Conservation (phyloP, 805 yeast species). For the Candida germanica region DNA sequence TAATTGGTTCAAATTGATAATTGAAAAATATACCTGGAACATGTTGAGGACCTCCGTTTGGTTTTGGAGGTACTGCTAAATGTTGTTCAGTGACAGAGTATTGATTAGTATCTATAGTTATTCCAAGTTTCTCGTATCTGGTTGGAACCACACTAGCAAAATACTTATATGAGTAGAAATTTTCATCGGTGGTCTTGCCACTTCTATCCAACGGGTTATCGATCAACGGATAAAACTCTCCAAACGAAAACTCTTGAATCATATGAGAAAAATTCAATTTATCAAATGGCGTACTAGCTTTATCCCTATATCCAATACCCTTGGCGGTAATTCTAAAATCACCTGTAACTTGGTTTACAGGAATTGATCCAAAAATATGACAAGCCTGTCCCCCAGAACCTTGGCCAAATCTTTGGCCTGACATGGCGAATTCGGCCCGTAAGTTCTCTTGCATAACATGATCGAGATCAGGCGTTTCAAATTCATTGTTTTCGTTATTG, state of each 20-base stretch:
- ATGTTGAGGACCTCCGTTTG: constrained; percentile 17
- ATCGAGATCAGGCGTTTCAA: constrained; percentile 62
- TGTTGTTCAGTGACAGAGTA: constrained; percentile 66
- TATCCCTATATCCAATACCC: constrained; percentile 60
- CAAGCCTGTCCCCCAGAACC: constrained; percentile 67
- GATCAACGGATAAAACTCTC: constrained; percentile 82
- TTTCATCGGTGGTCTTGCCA: constrained; percentile 51
- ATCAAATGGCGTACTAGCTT: constrained; percentile 45
- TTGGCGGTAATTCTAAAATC: constrained; percentile 80
- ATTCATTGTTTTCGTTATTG: constrained; percentile 42
- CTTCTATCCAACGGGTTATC: constrained; percentile 86
- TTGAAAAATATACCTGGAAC: constrained; percentile 79
- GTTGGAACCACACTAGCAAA: constrained; percentile 83
- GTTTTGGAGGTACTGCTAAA: constrained; percentile 14
- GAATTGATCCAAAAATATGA: constrained; percentile 76
- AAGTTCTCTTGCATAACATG: constrained; percentile 63
- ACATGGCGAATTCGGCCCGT: constrained; percentile 56
- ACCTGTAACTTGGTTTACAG: constrained; percentile 83
- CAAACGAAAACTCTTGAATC: constrained; percentile 85
- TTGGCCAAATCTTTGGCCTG: constrained; percentile 42
- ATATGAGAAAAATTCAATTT: constrained; percentile 77
- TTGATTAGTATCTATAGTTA: constrained; percentile 75
- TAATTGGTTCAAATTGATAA: constrained; percentile 87
- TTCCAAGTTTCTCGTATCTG: constrained; percentile 64
- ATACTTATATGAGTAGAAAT: constrained; percentile 57